Base-by-base conservation (phyloP, 257 asterid genomes). In the Petunia axillaris region DNA sequence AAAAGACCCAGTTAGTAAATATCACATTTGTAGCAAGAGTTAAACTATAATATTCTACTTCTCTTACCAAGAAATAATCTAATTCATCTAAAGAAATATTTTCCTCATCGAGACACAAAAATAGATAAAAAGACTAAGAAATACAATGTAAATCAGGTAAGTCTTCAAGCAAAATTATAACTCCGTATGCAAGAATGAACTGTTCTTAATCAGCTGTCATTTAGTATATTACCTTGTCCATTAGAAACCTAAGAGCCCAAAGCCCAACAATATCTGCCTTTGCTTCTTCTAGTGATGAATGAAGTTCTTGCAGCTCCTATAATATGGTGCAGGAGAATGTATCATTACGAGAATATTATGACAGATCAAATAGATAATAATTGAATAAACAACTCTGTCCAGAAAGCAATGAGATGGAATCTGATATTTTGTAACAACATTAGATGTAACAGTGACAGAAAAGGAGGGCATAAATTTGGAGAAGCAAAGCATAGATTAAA, bases 201-300 rank as follows among this genome's bases (percentile, higher is more conserved):
- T 35, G 60, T 5, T 25, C 25, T 71, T 25, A 71, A 71, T 50
- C 60, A 71, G 77, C 60, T 0, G 60, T 48, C 60, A 35, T 48
- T 71, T 48, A 71, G 64, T 57, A 70, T 65, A 52, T 79, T 83
- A 95, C 99, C 97, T 87, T 79, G 81, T 81, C 84, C 82, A 92
- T 88, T 55, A 95, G 91, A 89, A 93, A 93, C 82, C 91, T 88
- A 81, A 95, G 90, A 76, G 99, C 96, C 99, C 99, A 95, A 79
- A 95, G 94, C 80, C 99, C 99, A 66, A 93, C 99, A 82, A 95
- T 93, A 89, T 95, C 99, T 15, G 98, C 99, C 88, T 95, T 95
- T 73, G 99, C 98, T 89, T 95, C 99, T 89, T 95, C 99, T 50
- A 95, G 73, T 78, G 98, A 88, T 5, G 99, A 92, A 89, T 95